Base-by-base conservation (phyloP, 2,329 filamentous ascomycete genomes). In the Cryphonectria japonica region DNA sequence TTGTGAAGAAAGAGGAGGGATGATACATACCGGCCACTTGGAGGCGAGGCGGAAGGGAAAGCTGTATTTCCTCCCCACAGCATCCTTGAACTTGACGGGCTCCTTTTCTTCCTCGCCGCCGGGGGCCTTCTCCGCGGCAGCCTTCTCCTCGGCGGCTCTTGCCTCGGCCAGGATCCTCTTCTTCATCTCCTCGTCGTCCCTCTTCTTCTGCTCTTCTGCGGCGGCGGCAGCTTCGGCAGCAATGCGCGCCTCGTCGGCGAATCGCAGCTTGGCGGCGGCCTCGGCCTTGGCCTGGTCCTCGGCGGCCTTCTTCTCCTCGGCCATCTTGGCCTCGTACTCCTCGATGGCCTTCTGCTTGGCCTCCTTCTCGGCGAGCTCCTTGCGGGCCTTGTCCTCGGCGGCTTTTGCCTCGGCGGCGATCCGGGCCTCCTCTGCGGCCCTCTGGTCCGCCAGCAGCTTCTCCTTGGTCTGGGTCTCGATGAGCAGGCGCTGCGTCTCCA, bases 71-170 rank as follows among this genome's bases (percentile, higher is more conserved):
- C 95, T 88, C 43, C 93, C 93, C 22, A 98, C 90, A 0, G 94
- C 94, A 79, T 98, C 95, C 81, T 97, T 97, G 83, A 97, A 97
- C 75, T 91, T 91, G 79, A 97, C 93, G 2, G 93, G 93, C 60
- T 90, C 85, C 79, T 93, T 92, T 57, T 91, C 87, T 57, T 91
- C 87, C 72, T 85, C 66, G 88, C 86, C 68, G 89, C 26, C 29
- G 19, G 89, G 84, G 0, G 86, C 85, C 80, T 84, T 85, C 3
- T 82, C 82, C 32, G 78, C 78, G 29, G 77, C 77, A 0, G 78
- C 80, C 68, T 77, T 77, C 70, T 75, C 83, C 3, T 80, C 81
- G 2, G 79, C 82, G 8, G 78, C 80, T 4, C 77, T 78, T 3
- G 75, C 78, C 69, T 80, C 81, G 29, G 78, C 85, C 1, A 79